Evolutionary conservation across 2,329 filamentous ascomycete species (phyloP), one percentile per base, ranked within the genome.

Genomic region (Blastomyces emzantsi): DNA sequence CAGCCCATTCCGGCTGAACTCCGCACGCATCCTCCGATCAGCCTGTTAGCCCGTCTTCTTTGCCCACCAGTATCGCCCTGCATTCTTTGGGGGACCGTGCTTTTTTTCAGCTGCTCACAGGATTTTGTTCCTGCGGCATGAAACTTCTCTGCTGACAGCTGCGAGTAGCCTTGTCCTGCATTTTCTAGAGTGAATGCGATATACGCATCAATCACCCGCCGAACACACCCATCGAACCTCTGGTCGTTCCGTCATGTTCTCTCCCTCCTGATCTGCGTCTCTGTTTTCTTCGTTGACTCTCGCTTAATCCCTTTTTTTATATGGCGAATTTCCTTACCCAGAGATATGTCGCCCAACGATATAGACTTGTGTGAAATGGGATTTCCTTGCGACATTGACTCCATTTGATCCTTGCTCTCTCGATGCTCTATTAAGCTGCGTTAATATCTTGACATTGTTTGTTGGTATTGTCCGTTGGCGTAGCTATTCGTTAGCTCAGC

Each of bases 281-380:
- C 63, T 64, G 13, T 22, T 64, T 51, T 68, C 63, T 66, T 69
- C 66, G 68, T 67, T 55, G 68, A 67, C 64, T 65, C 65, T 64
- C 66, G 62, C 52, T 65, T 61, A 63, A 19, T 54, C 72, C 70
- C 65, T 71, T 74, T 73, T 11, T 8, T 73, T 73, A 67, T 73
- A 78, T 77, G 76, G 75, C 75, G 74, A 72, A 73, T 71, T 71
- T 71, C 71, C 69, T 73, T 70, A 71, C 72, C 66, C 72, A 74
- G 70, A 77, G 76, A 78, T 74, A 78, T 78, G 76, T 73, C 71
- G 72, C 75, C 75, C 73, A 73, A 75, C 70, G 74, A 73, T 76
- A 73, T 73, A 71, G 73, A 70, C 72, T 74, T 76, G 71, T 74
- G 73, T 76, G 75, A 76, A 76, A 70, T 71, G 73, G 73, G 71